Conservation (phyloP, 768 basidiomycete genomes). For the Clavulina sp. region DNA sequence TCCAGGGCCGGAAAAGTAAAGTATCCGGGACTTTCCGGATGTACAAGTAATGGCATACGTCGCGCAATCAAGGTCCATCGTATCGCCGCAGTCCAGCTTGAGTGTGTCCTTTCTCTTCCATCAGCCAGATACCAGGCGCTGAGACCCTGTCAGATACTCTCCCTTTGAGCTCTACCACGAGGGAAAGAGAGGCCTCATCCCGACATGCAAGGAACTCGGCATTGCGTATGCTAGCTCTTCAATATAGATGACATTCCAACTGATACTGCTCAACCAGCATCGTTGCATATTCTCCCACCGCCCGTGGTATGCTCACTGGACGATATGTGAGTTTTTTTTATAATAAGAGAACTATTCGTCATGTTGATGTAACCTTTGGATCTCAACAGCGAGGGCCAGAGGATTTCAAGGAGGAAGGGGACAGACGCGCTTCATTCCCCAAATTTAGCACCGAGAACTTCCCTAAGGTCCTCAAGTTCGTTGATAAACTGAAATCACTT, state of each 20-base stretch:
- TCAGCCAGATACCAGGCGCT: too few relatives aligned
- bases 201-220: conserved; percentile 20
- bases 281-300: conserved; percentile 36
- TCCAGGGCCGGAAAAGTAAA: conserved; percentile 28
- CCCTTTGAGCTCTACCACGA: conserved; percentile 13
- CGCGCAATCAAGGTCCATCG: conserved; percentile 11
- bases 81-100: conserved; percentile 12
- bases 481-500: conserved; percentile 9
- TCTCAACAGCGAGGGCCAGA: conserved; percentile 6
- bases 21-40: conserved; percentile 37
- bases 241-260: neutral
- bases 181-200: conserved; percentile 5
- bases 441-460: conserved; percentile 9
- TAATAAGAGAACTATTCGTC: neutral
- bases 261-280: conserved; percentile 11
- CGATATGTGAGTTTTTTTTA: conserved; percentile 19
- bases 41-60: conserved; percentile 9
- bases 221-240: conserved; percentile 16
- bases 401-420: conserved; percentile 5
- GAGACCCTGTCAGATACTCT: too few relatives aligned
- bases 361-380: too few relatives aligned
- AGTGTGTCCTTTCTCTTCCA: too few relatives aligned
- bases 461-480: conserved; percentile 12
- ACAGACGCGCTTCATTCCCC: conserved; percentile 2
- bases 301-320: conserved; percentile 34